Evolutionary conservation across 139 green algal species (phyloP).

Genomic region (Coccomyxa sp.): DNA sequence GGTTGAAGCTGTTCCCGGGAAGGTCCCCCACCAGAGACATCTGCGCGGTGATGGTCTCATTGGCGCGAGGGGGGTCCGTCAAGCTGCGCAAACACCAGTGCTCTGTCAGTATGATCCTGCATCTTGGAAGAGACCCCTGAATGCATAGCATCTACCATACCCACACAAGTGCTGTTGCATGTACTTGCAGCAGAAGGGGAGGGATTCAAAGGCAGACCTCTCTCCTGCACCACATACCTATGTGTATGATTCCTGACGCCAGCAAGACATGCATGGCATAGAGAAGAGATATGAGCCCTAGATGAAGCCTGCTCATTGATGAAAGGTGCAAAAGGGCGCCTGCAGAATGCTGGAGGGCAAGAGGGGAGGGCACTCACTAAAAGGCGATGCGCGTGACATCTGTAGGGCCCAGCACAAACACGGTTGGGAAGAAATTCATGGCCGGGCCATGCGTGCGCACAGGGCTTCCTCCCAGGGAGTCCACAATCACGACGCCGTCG

Average conservation of each 20-base stretch:
- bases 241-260: not conserved
- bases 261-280: not conserved
- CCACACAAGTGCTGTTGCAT: too few species aligned
- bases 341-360: not conserved
- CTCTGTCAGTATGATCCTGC: not conserved
- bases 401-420: not conserved
- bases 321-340: not conserved
- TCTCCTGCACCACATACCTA: not conserved
- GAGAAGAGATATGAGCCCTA: too few species aligned
- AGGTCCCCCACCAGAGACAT: not conserved
- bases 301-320: too few species aligned
- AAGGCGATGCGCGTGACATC: not conserved
- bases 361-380: not conserved
- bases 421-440: not conserved
- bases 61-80: not conserved
- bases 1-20: not conserved
- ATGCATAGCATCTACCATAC: too few species aligned
- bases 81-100: not conserved
- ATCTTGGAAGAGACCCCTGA: too few species aligned
- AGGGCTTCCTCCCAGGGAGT: not conserved
- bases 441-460: not conserved
- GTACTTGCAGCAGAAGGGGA: too few species aligned
- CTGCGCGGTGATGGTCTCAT: not conserved
- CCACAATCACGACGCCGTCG: not conserved
- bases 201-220: too few species aligned